A percentile compares a stretch with the other conserved stretches of the same genome.
phyloP scores from a whole-genome alignment of 2,329 filamentous ascomycete species.

The Ascochyta lentis region DNA sequence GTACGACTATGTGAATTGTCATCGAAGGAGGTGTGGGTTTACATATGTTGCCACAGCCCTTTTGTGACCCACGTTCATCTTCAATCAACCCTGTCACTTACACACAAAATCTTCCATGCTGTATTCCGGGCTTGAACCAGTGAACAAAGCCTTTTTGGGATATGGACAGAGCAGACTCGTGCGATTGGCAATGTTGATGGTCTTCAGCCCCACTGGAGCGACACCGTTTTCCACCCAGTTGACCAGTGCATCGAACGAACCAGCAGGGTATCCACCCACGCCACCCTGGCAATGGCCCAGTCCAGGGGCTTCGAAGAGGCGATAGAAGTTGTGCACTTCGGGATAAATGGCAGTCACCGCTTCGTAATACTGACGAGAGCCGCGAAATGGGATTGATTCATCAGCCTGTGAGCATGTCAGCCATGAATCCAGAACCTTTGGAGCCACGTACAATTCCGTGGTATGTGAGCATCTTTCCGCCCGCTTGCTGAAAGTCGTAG shows the following conservation, averaged over 20 bases:
- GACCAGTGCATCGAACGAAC: conserved; percentile 40
- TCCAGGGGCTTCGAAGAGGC: conserved; percentile 33
- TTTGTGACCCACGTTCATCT: no score
- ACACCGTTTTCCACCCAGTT: conserved; percentile 38
- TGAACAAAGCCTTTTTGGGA: conserved; percentile 14
- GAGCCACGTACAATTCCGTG: conserved; percentile 26
- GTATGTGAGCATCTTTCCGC: conserved; percentile 35
- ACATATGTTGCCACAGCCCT: no score
- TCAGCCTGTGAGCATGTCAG: conserved; percentile 14
- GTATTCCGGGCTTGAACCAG: not conserved
- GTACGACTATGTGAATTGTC: no score
- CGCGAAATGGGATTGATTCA: conserved; percentile 10
- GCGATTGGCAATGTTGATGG: conserved; percentile 12
- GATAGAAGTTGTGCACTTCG: conserved; percentile 30
- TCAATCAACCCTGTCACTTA: not conserved
- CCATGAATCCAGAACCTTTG: no score
- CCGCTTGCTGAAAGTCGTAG: conserved; percentile 20
- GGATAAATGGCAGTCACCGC: conserved; percentile 14
- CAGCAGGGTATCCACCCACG: conserved; percentile 30
- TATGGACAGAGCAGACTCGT: conserved; percentile 28
- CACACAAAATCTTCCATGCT: conserved; percentile 1
- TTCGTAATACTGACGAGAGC: conserved; percentile 22
- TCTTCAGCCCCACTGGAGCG: conserved; percentile 22
- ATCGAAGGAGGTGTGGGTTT: no score
- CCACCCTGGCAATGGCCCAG: conserved; percentile 31